Evolutionary conservation across 2,329 filamentous ascomycete genomes (phyloP).

Genomic region (Dactylellina haptotyla): DNA sequence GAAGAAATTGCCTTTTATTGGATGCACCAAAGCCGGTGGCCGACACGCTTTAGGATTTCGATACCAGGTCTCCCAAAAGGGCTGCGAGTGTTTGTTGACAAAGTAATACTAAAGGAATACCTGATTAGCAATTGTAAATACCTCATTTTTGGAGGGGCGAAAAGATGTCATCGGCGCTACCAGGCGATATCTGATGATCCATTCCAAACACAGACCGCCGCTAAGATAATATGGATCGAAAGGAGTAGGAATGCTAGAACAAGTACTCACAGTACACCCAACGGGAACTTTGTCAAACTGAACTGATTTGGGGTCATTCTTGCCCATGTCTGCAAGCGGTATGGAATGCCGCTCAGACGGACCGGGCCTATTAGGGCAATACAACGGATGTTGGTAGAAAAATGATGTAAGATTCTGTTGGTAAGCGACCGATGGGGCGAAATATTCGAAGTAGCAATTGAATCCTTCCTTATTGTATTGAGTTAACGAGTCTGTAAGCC

Average conservation of each 20-base stretch:
- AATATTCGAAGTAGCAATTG: slow-evolving; percentile 50
- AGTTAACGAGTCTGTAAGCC: slow-evolving; percentile 33
- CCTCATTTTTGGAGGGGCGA: no score
- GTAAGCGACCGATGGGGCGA: slow-evolving; percentile 30
- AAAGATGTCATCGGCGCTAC: no score
- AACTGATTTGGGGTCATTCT: slow-evolving; percentile 39
- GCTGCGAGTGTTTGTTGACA: slow-evolving; percentile 32
- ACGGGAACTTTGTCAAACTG: slow-evolving; percentile 17
- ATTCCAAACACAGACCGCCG: not conserved
- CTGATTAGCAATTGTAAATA: not conserved
- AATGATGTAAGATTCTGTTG: slow-evolving; percentile 30
- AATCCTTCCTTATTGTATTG: slow-evolving; percentile 18
- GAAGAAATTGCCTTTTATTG: slow-evolving; percentile 30
- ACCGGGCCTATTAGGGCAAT: slow-evolving; percentile 14
- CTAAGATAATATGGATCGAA: not conserved
- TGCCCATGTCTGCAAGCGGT: slow-evolving; percentile 13
- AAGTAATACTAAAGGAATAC: slow-evolving; percentile 40
- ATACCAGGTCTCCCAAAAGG: slow-evolving; percentile 40
- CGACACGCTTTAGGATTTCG: slow-evolving; percentile 17
- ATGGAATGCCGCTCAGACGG: slow-evolving; percentile 13
- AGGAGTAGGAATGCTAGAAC: not conserved
- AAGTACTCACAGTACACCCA: slow-evolving; percentile 36
- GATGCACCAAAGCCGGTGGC: slow-evolving; percentile 42
- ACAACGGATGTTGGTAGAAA: slow-evolving; percentile 50
- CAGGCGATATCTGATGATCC: no score